Conservation (phyloP, 2,329 filamentous ascomycete species). For the Xylaria polymorpha region DNA sequence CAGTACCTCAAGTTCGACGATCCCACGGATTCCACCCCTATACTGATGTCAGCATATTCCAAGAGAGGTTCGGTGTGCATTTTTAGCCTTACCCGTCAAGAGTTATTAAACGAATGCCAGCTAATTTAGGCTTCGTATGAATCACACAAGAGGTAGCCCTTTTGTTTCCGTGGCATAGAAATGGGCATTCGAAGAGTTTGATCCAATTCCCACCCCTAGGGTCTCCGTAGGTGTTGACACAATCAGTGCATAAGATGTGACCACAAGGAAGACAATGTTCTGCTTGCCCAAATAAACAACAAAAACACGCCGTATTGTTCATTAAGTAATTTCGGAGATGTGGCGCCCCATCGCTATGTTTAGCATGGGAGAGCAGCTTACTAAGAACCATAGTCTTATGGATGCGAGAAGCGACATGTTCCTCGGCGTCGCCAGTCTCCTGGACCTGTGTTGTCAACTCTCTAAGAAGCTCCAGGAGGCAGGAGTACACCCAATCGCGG, state of each 20-base stretch:
- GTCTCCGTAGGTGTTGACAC: not conserved
- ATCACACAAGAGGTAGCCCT: not conserved
- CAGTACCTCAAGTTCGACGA: slow-evolving; percentile 6
- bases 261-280: slow-evolving; percentile 9
- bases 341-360: not conserved
- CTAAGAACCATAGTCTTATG: slow-evolving; percentile 6
- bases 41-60: not conserved
- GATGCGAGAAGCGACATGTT: not conserved
- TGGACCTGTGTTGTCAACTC: not conserved
- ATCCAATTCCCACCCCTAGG: not conserved
- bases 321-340: not conserved
- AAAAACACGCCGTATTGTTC: slow-evolving; percentile 60
- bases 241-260: not conserved
- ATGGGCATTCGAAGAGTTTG: not conserved
- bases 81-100: slow-evolving; percentile 1
- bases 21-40: slow-evolving; percentile 9
- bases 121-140: slow-evolving; percentile 3
- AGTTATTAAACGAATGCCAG: not conserved
- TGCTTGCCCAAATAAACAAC: slow-evolving; percentile 52
- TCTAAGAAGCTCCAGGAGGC: not conserved
- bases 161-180: not conserved
- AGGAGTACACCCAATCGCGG: slow-evolving; percentile 1
- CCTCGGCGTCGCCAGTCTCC: not conserved
- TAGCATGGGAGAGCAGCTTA: slow-evolving; percentile 11
- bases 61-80: not conserved